Base-by-base conservation (phyloP, 1,139 yeast species). In the Komagataea norvegica region DNA sequence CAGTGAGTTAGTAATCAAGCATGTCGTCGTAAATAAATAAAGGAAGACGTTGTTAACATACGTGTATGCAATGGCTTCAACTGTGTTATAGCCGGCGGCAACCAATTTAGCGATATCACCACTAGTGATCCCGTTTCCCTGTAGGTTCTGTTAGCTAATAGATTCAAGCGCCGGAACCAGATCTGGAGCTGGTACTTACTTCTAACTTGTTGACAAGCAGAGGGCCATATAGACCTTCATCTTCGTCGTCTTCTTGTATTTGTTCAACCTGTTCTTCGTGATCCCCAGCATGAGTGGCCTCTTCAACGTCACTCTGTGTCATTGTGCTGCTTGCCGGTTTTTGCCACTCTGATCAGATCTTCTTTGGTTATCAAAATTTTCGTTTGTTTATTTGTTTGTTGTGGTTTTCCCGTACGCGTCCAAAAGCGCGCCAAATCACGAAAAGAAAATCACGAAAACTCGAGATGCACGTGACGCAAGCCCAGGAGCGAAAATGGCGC, bases 21-120 rank as follows among this genome's bases (percentile, higher is more conserved):
- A n/a, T n/a, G n/a, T n/a, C n/a, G n/a, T n/a, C n/a, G 24, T 20
- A 15, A 21, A 24, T 15, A 32, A 15, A 17, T 21, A 29, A 21
- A n/a, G n/a, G n/a, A n/a, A n/a, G n/a, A n/a, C n/a, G n/a, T n/a
- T n/a, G n/a, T n/a, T n/a, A n/a, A 47, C 51, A 9, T 38, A 49
- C 47, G 94, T 87, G 55, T 87, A 87, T 3, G 98, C 97, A 42
- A 91, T 78, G 31, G 94, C 76, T 59, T 89, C 96, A 10, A 84
- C 94, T 1, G 98, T 91, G 57, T 84, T 85, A 54, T 72, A 79
- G 1, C 97, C 96, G 25, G 83, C 86, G 31, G 84, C 88, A 49
- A 79, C 74, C 40, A 93, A 70, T 59, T 87, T 89, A 47, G 75
- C 78, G 50, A 91, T 71, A 59, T 93, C 99, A 19, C 78, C 72